Base-by-base conservation (phyloP, 257 asterid genomes). In the Nemophila menziesii region DNA sequence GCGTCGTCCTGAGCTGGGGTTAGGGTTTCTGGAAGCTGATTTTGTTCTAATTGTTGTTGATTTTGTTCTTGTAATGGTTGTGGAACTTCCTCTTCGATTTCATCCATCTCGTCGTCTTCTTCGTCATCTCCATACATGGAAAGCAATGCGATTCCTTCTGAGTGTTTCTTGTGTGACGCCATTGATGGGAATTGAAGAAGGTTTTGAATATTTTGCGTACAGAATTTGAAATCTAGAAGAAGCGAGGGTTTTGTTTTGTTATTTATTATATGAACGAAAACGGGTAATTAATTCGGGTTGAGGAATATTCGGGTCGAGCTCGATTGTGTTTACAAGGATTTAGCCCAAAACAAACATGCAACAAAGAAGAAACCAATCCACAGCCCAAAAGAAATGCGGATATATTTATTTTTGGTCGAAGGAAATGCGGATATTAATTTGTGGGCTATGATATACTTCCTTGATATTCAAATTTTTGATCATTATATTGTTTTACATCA, bases 61-160 rank as follows among this genome's bases (percentile, higher is more conserved):
- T 22, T 36, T 20, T 20, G 49, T 53, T 44, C 55, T 6, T 60
- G 71, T 20, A 56, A 62, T 26, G 7, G 2, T 29, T 29, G 36
- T 29, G 36, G 4, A 7, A 7, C 12, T 7, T 10, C 12, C 9
- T 5, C 12, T 29, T 52, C 74, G 2, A 62, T 75, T 8, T 64
- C n/a, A 42, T 67, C 92, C 38, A 73, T 89, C 83, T 79, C 82
- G 17, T 79, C 97, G 26, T 79, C 94, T 14, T 70, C 76, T 46
- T 69, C 78, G 50, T 77, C 93, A 48, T 82, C 93, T 6, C 78
- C 94, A 43, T 86, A 87, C 68, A 87, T 77, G 19, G 97, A 87
- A 20, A 82, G 80, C 50, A 87, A 54, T 15, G 94, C 92, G 27
- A 87, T 87, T 44, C 97, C 97, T 64, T 82, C 93, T 0, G 97